These are phyloP conservation scores for Royoungia palumana DNA, from an alignment of 768 basidiomycete genomes.

Conservation along the genomic window DNA sequence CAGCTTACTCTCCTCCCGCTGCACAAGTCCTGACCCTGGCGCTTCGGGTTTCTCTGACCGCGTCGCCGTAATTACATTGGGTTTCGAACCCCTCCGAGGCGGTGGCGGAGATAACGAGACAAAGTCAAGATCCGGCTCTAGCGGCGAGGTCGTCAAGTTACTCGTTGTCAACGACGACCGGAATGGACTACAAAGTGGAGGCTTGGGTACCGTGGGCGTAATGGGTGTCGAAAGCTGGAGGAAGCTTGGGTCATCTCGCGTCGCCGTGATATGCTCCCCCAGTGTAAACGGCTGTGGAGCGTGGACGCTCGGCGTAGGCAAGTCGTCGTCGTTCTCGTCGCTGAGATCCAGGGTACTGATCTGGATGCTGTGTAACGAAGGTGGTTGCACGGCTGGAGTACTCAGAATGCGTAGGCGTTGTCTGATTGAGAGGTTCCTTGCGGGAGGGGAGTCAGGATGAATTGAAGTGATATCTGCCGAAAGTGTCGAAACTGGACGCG, in stretches of 20 bases:
- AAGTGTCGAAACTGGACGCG: slow-evolving; percentile 34
- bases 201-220: slow-evolving; percentile 27
- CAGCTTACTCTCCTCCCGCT: slow-evolving; percentile 10
- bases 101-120: slow-evolving; percentile 64
- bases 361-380: slow-evolving; percentile 25
- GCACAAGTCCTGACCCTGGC: slow-evolving; percentile 7
- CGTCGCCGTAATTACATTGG: slow-evolving; percentile 30
- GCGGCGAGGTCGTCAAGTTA: slow-evolving; percentile 14
- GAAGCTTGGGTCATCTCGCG: slow-evolving; percentile 58
- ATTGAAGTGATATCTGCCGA: slow-evolving; percentile 30
- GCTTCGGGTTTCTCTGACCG: slow-evolving; percentile 11
- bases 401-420: slow-evolving; percentile 68
- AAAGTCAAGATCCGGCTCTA: slow-evolving; percentile 35
- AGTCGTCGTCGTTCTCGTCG: slow-evolving; percentile 28
- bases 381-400: slow-evolving; percentile 43
- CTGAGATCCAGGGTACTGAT: slow-evolving; percentile 26
- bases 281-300: slow-evolving; percentile 32
- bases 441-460: slow-evolving; percentile 25
- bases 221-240: slow-evolving; percentile 51
- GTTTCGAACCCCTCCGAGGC: slow-evolving; percentile 57
- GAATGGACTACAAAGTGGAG: slow-evolving; percentile 19
- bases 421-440: slow-evolving; percentile 44
- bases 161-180: slow-evolving; percentile 17
- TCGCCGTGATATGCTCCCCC: slow-evolving; percentile 56
- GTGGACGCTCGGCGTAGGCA: slow-evolving; percentile 19